These are phyloP conservation scores for Juglanconis sp. DNA, from an alignment of 2,329 filamentous ascomycete species.

Conservation along the genomic window DNA sequence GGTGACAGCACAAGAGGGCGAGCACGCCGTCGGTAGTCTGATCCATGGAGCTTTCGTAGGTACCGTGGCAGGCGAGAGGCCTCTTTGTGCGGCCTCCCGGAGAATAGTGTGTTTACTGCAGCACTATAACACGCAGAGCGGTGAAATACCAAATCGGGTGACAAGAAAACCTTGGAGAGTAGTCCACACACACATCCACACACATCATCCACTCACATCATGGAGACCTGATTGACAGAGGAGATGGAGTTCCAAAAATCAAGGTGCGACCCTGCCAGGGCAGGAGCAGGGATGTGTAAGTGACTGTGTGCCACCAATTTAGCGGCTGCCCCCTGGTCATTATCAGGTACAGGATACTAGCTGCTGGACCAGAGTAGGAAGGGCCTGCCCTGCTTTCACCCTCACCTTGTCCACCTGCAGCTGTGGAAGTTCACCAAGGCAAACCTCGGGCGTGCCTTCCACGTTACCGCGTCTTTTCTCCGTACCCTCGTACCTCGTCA, in stretches of 20 bases:
- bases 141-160: background rate
- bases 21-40: background rate
- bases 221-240: background rate
- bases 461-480: background rate
- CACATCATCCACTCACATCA: background rate
- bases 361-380: background rate
- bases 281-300: conserved; percentile 9
- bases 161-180: background rate
- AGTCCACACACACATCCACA: background rate
- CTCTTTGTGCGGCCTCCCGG: background rate
- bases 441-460: background rate
- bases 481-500: background rate
- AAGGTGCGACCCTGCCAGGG: background rate
- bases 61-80: background rate
- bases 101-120: background rate
- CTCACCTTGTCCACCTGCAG: conserved; percentile 1
- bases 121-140: background rate
- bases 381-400: background rate
- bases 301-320: background rate
- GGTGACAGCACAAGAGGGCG: background rate
- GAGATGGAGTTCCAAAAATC: background rate
- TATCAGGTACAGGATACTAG: no score
- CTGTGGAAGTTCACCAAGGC: background rate
- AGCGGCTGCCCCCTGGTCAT: background rate
- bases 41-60: background rate